Evolutionary conservation across 1,284 basidiomycete genomes (phyloP).

Genomic region (Pholiota adiposa): DNA sequence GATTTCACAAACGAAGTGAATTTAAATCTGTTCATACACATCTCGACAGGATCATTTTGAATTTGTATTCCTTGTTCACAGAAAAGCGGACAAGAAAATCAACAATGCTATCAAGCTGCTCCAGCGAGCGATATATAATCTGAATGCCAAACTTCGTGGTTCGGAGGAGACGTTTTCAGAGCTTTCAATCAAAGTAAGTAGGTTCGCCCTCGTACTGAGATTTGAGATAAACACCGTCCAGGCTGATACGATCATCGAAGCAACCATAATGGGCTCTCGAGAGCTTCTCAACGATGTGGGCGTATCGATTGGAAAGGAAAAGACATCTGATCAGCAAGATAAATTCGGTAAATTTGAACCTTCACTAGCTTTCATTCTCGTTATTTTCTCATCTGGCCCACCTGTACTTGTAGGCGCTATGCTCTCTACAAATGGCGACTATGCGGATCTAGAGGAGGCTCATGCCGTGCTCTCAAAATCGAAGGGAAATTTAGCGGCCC

Average conservation of each 20-base stretch:
- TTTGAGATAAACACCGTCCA: slow-evolving; percentile 3
- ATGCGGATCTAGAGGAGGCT: not conserved
- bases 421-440: not conserved
- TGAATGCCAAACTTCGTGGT: slow-evolving; percentile 25
- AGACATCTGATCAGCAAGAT: not conserved
- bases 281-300: slow-evolving; percentile 4
- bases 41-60: not conserved
- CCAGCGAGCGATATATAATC: slow-evolving; percentile 26
- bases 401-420: not conserved
- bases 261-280: slow-evolving; percentile 1
- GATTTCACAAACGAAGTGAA: slow-evolving; percentile 33
- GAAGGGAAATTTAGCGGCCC: slow-evolving; percentile 1
- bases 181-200: slow-evolving; percentile 34
- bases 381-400: too few species aligned
- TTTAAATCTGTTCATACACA: not conserved
- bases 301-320: not conserved
- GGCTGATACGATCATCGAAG: slow-evolving; percentile 18
- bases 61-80: slow-evolving; percentile 1
- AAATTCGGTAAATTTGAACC: too few species aligned
- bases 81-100: slow-evolving; percentile 28
- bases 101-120: slow-evolving; percentile 27
- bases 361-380: too few species aligned
- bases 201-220: too few species aligned
- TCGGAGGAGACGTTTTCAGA: slow-evolving; percentile 31
- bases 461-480: not conserved